Percentiles rank a stretch among this genome's conserved stretches.
Evolutionary conservation across 1,284 basidiomycete genomes (phyloP).

Genomic region (Exsudoporus floridanus): DNA sequence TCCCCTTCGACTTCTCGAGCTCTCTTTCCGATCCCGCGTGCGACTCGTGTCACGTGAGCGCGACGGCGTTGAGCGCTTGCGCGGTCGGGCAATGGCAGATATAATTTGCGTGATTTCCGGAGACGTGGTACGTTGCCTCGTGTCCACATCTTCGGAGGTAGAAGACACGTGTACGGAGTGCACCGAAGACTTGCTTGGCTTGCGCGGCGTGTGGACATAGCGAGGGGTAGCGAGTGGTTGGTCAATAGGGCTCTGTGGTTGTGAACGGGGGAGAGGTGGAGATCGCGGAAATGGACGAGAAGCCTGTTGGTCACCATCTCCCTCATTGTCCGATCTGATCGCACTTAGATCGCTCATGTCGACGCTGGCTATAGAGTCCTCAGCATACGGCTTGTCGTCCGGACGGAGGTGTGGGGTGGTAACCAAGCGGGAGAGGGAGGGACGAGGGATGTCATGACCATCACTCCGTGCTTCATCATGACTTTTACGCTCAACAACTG

Average conservation of each 20-base stretch:
- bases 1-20: conserved; percentile 6
- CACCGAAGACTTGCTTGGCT: conserved; percentile 20
- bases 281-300: conserved; percentile 30
- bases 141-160: conserved; percentile 1
- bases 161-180: conserved; percentile 12
- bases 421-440: conserved; percentile 16
- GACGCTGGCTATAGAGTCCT: conserved; percentile 31
- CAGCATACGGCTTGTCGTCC: conserved; percentile 4
- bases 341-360: conserved; percentile 35
- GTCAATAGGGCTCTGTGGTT: conserved; percentile 9
- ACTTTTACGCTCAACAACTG: conserved; percentile 7
- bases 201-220: conserved; percentile 26
- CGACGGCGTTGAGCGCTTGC: conserved; percentile 24
- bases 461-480: conserved; percentile 13
- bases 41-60: conserved; percentile 25
- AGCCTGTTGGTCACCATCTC: conserved; percentile 26
- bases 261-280: conserved; percentile 25
- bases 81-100: conserved; percentile 31
- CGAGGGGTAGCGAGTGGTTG: conserved; percentile 7
- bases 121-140: conserved; percentile 23
- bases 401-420: not conserved
- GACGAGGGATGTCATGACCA: conserved; percentile 21
- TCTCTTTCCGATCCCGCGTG: conserved; percentile 15
- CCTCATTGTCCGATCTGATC: conserved; percentile 32
- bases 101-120: conserved; percentile 36